Evolutionary conservation across 2,329 filamentous ascomycete genomes (phyloP).

Genomic region (Trichoderma breve): DNA sequence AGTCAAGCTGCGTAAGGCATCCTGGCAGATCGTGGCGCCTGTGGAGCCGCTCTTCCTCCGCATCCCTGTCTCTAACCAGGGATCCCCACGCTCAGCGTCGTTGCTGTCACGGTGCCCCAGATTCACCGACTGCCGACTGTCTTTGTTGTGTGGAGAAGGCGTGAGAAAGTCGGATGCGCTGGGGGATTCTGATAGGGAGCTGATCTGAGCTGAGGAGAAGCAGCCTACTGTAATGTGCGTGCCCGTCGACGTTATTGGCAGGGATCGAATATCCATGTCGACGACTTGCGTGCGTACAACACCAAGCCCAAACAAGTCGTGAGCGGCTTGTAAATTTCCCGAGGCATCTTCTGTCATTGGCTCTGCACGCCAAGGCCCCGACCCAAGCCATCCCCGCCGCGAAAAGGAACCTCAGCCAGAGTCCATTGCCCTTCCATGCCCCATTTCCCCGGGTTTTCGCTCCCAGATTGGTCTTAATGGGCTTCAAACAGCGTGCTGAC

Average conservation of each 20-base stretch:
- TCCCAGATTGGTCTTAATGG: not conserved
- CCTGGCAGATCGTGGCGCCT: slow-evolving; percentile 12
- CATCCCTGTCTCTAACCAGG: not conserved
- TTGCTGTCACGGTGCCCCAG: not conserved
- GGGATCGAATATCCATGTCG: not conserved
- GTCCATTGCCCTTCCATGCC: not conserved
- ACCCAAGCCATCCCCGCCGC: not conserved
- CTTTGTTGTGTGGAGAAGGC: not conserved
- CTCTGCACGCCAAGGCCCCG: not conserved
- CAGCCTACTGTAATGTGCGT: not conserved
- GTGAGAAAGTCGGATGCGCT: not conserved
- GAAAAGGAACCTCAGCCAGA: not conserved
- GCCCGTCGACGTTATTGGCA: not conserved
- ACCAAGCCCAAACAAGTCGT: not conserved
- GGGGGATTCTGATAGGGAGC: not conserved
- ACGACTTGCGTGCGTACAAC: not conserved
- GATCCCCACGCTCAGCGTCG: not conserved
- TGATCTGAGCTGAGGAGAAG: not conserved
- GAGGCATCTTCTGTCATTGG: slow-evolving; percentile 10
- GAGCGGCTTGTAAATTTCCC: slow-evolving; percentile 6
- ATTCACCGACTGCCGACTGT: slow-evolving; percentile 10
- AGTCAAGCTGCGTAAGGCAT: not conserved
- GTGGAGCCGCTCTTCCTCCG: not conserved
- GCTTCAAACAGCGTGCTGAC: slow-evolving; percentile 4
- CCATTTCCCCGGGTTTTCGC: slow-evolving; percentile 10